Percentiles rank a stretch among this genome's conserved stretches.
These are phyloP conservation scores for Carex scoparia DNA, from an alignment of 176 grass and related monocot species.

Conservation along the genomic window DNA sequence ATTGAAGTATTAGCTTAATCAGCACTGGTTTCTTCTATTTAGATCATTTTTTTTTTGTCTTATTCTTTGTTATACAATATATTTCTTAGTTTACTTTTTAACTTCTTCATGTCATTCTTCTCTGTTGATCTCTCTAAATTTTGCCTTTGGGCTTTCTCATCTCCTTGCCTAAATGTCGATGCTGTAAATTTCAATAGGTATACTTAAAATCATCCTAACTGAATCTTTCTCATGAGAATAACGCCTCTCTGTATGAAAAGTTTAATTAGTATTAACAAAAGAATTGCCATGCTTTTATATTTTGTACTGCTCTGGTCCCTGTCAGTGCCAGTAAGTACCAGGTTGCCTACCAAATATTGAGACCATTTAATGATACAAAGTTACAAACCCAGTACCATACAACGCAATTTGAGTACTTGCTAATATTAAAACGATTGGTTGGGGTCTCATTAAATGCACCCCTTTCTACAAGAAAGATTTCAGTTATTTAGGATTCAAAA, in stretches of 20 bases:
- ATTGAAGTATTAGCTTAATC: neutral
- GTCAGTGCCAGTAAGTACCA: constrained; percentile 3
- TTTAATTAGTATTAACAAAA: neutral
- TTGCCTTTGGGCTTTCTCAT: neutral
- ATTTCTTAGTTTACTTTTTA: neutral
- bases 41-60: neutral
- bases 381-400: neutral
- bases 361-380: constrained; percentile 13
- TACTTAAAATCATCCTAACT: neutral
- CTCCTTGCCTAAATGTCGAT: neutral
- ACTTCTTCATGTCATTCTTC: constrained; percentile 7
- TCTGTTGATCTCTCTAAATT: neutral
- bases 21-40: neutral
- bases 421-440: neutral
- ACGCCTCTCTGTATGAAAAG: neutral
- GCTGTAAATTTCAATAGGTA: neutral
- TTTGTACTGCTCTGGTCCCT: neutral
- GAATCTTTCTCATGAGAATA: neutral
- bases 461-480: neutral
- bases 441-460: neutral
- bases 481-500: neutral
- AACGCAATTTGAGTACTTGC: constrained; percentile 1
- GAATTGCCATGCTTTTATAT: neutral
- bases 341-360: constrained; percentile 10
- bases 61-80: neutral